phyloP scores from a whole-genome alignment of 345 rosid genomes.

The Geranium rotundifolium region DNA sequence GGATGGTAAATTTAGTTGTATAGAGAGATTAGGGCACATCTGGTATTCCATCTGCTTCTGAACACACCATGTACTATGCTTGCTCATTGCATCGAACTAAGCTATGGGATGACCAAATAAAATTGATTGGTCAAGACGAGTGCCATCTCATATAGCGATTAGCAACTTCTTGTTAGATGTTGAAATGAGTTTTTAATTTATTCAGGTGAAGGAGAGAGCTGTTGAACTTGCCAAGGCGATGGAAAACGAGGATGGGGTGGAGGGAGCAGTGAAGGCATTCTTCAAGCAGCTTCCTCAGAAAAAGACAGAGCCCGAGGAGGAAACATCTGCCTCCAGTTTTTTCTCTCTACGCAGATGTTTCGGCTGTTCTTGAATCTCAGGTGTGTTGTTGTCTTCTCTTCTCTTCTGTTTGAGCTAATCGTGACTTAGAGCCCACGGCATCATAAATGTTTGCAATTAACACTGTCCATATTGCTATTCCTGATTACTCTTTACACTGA shows the following conservation, averaged over 20 bases:
- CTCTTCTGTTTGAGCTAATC: neutral
- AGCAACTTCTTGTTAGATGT: neutral
- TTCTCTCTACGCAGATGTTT: slow-evolving; percentile 59
- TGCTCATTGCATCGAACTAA: too few relatives aligned
- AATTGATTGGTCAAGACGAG: too few relatives aligned
- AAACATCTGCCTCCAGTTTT: slow-evolving; percentile 27
- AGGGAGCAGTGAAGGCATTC: slow-evolving; percentile 94
- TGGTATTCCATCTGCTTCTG: neutral
- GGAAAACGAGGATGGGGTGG: slow-evolving; percentile 90
- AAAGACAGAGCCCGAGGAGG: slow-evolving; percentile 21
- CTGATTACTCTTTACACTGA: too few relatives aligned
- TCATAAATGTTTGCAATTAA: too few relatives aligned
- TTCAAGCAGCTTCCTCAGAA: slow-evolving; percentile 60
- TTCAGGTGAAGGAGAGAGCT: slow-evolving; percentile 70
- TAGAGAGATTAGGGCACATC: neutral
- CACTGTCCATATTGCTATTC: too few relatives aligned
- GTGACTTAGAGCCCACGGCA: too few relatives aligned
- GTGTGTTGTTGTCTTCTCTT: neutral
- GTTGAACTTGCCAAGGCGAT: slow-evolving; percentile 80
- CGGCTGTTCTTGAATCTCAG: slow-evolving; percentile 47
- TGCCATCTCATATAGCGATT: too few relatives aligned
- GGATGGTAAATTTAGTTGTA: neutral
- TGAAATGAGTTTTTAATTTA: too few relatives aligned
- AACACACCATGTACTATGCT: neutral
- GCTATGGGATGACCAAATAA: too few relatives aligned